Percentiles rank a stretch among this genome's conserved stretches.
Conservation (phyloP, 106 monocot species). For the Vanilla planifolia region DNA sequence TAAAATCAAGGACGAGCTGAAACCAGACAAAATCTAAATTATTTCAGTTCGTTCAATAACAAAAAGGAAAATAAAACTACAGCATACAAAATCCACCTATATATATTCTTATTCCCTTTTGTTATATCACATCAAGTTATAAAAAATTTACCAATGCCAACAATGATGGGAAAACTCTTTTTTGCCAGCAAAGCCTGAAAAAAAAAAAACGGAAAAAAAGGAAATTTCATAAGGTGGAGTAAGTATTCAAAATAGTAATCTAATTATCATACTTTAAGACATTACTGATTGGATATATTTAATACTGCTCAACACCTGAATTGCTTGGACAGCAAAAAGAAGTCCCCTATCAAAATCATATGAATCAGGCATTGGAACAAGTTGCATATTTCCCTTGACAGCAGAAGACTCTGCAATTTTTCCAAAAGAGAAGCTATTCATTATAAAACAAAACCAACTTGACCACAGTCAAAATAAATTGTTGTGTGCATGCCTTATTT, state of each 20-base stretch:
- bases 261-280: not conserved
- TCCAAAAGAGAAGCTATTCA: slow-evolving; percentile 35
- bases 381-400: slow-evolving; percentile 56
- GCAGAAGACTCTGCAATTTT: slow-evolving; percentile 71
- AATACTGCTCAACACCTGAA: slow-evolving; percentile 46
- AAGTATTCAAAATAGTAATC: not conserved
- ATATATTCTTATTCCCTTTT: no score
- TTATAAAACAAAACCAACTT: slow-evolving; percentile 4
- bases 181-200: slow-evolving; percentile 89
- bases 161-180: slow-evolving; percentile 90
- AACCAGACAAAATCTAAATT: no score
- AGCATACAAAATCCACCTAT: no score
- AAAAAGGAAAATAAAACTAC: no score
- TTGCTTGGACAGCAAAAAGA: slow-evolving; percentile 93
- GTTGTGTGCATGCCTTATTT: not conserved
- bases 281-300: not conserved
- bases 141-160: slow-evolving; percentile 72
- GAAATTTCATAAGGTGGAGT: not conserved
- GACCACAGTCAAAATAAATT: not conserved
- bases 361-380: slow-evolving; percentile 85
- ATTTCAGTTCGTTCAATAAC: no score
- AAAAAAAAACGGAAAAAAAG: slow-evolving; percentile 2
- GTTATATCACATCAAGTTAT: no score
- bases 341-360: slow-evolving; percentile 94
- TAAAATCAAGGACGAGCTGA: no score